Conservation (phyloP, 495 filamentous ascomycete species). For the Diplogelasinospora grovesii region DNA sequence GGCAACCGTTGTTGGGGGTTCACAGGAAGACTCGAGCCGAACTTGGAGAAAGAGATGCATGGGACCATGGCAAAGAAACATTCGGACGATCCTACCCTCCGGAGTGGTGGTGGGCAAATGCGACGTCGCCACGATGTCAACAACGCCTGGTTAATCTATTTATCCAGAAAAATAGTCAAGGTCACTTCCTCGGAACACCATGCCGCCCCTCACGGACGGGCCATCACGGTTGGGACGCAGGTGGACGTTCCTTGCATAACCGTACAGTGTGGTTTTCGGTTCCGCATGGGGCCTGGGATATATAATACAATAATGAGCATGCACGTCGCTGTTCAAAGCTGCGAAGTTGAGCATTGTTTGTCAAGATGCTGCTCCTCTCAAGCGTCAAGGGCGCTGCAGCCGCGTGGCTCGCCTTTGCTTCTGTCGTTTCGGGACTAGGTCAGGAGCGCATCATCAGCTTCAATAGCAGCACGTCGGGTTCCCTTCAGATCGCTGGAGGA, state of each 20-base stretch:
- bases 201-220: conserved; percentile 3
- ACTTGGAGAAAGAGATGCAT: conserved; percentile 10
- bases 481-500: conserved; percentile 42
- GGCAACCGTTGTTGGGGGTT: conserved; percentile 7
- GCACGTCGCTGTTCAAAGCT: conserved; percentile 1
- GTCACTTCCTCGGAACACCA: background rate
- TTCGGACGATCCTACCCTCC: conserved; percentile 11
- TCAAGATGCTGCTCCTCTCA: conserved; percentile 20
- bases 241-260: conserved; percentile 26
- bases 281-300: conserved; percentile 10
- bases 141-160: conserved; percentile 21
- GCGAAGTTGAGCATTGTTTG: background rate
- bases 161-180: conserved; percentile 14
- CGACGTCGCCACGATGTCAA: conserved; percentile 9
- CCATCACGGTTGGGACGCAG: background rate
- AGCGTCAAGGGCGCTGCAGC: conserved; percentile 17
- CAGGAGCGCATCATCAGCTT: conserved; percentile 52
- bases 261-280: too few species aligned
- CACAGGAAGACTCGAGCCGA: conserved; percentile 3
- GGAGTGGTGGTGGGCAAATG: conserved; percentile 11
- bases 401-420: conserved; percentile 19
- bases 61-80: too few species aligned
- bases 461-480: conserved; percentile 24
- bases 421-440: conserved; percentile 41
- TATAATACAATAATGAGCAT: conserved; percentile 12